Conservation (phyloP, 1,139 yeast genomes). For the Zygosaccharomyces pseudobailii region DNA sequence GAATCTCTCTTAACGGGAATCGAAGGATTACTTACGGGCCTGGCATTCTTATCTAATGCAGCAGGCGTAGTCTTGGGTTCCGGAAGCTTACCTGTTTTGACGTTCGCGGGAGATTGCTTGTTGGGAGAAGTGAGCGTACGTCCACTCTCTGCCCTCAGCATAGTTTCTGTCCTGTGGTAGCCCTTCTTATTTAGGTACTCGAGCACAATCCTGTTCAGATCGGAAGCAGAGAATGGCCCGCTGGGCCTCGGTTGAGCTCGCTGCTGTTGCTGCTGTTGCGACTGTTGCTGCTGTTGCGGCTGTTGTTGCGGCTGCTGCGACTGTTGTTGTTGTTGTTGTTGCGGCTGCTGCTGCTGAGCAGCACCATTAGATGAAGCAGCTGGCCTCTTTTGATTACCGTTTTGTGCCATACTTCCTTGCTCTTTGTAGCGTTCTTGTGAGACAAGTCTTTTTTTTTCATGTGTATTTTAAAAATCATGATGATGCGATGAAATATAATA, state of each 20-base stretch:
- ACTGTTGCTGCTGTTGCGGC: slow-evolving; percentile 7
- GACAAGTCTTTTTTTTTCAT: neutral
- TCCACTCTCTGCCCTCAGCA: slow-evolving; percentile 83
- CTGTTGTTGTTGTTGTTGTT: slow-evolving; percentile 7
- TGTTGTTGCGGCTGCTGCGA: slow-evolving; percentile 8
- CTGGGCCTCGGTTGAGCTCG: slow-evolving; percentile 11
- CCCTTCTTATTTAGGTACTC: slow-evolving; percentile 94
- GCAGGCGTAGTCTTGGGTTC: slow-evolving; percentile 36
- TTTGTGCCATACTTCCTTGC: neutral
- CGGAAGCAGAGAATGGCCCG: slow-evolving; percentile 57
- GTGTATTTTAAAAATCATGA: neutral
- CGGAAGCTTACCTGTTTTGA: slow-evolving; percentile 27
- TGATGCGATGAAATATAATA: neutral
- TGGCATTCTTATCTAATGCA: slow-evolving; percentile 27
- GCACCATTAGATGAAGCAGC: neutral
- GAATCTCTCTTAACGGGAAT: slow-evolving; percentile 38
- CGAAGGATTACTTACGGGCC: slow-evolving; percentile 39
- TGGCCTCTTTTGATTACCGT: neutral
- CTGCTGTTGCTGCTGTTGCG: slow-evolving; percentile 6
- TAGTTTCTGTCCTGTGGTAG: slow-evolving; percentile 88
- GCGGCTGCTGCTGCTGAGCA: slow-evolving; percentile 10
- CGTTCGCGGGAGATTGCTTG: slow-evolving; percentile 37
- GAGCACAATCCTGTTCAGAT: slow-evolving; percentile 80
- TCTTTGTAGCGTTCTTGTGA: neutral
- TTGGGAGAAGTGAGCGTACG: slow-evolving; percentile 57